These are phyloP conservation scores for Ceratocystiopsis sp. DNA, from an alignment of 2,329 filamentous ascomycete species.

Conservation along the genomic window DNA sequence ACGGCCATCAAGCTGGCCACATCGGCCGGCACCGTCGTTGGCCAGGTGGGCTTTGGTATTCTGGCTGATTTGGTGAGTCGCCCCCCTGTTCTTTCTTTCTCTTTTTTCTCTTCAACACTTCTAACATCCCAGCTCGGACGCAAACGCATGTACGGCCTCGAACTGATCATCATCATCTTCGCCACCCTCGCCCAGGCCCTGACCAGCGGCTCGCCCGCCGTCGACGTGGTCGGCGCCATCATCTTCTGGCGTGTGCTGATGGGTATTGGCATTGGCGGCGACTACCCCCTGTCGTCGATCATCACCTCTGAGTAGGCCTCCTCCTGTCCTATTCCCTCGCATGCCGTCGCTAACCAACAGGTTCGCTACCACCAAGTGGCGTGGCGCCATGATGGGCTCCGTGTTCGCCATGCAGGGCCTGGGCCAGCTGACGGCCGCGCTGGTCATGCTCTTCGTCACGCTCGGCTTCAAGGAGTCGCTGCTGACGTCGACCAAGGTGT, in stretches of 20 bases:
- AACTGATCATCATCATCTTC: constrained; percentile 66
- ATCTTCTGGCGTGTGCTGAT: constrained; percentile 74
- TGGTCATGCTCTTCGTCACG: constrained; percentile 60
- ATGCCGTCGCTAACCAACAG: background rate
- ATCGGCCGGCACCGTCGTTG: constrained; percentile 67
- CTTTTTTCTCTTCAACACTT: background rate
- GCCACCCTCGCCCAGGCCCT: constrained; percentile 58
- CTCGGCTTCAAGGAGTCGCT: constrained; percentile 53
- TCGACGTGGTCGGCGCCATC: constrained; percentile 47
- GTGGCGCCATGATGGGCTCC: constrained; percentile 73
- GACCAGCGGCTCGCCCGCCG: constrained; percentile 41
- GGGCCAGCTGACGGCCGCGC: constrained; percentile 58
- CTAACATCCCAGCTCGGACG: constrained; percentile 11
- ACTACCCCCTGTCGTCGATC: constrained; percentile 68
- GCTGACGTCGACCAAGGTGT: constrained; percentile 28
- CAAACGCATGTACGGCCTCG: constrained; percentile 53
- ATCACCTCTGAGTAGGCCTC: constrained; percentile 53
- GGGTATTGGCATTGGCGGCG: constrained; percentile 55
- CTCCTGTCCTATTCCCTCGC: background rate
- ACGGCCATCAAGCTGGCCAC: constrained; percentile 77
- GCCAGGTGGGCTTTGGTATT: constrained; percentile 64
- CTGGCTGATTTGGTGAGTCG: constrained; percentile 41
- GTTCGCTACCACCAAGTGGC: constrained; percentile 71
- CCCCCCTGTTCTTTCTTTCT: background rate
- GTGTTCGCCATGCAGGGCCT: constrained; percentile 82